Percentiles rank a stretch among this genome's conserved stretches.
Evolutionary conservation across 768 basidiomycete species (phyloP).

Genomic region (Lactarius tabidus): DNA sequence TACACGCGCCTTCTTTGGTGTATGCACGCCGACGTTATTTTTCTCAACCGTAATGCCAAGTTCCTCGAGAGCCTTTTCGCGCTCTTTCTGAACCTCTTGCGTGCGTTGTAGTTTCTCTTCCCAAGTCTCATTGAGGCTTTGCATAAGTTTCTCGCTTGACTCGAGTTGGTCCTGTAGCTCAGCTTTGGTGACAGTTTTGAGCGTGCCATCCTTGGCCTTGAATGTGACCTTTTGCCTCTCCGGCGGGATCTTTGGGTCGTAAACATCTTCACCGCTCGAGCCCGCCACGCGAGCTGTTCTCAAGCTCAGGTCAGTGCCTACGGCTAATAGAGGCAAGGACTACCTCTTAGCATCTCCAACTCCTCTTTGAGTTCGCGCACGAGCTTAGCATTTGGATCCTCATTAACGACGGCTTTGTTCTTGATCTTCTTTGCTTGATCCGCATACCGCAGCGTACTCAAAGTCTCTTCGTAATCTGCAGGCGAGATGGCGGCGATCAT

Average conservation of each 20-base stretch:
- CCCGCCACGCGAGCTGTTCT: conserved; percentile 67
- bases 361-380: conserved; percentile 99
- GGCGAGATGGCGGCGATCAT: conserved; percentile 99
- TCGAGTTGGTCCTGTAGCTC: conserved; percentile 97
- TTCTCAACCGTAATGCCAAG: conserved; percentile 97
- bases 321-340: conserved; percentile 28
- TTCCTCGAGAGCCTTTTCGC: conserved; percentile 96
- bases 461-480: conserved; percentile 97
- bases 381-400: conserved; percentile 98
- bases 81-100: conserved; percentile 91
- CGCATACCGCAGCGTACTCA: conserved; percentile 95
- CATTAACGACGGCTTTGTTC: conserved; percentile 99
- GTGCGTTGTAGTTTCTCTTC: conserved; percentile 91
- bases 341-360: conserved; percentile 84
- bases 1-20: conserved; percentile 77
- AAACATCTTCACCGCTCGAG: conserved; percentile 65
- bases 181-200: conserved; percentile 95
- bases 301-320: conserved; percentile 20
- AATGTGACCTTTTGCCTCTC: conserved; percentile 96
- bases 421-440: conserved; percentile 99
- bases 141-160: conserved; percentile 91
- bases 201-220: conserved; percentile 85
- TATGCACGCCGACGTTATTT: conserved; percentile 94
- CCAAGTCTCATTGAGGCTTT: conserved; percentile 92
- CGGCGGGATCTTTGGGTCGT: conserved; percentile 84